These are phyloP conservation scores for Ochromonas danica DNA, from an alignment of 108 stramenopile species.

Conservation along the genomic window DNA sequence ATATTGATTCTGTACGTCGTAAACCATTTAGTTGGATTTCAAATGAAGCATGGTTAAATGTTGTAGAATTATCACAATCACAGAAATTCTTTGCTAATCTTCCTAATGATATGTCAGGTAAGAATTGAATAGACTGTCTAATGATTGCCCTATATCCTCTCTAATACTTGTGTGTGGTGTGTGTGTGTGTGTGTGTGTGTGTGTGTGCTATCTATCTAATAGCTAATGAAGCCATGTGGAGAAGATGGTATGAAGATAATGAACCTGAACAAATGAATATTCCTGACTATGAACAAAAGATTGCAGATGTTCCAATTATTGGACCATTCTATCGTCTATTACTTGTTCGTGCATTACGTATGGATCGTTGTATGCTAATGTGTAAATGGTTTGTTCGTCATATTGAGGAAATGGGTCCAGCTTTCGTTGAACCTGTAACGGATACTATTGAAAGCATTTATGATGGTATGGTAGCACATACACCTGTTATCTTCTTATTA, in stretches of 20 bases:
- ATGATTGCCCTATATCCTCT: too few relatives aligned
- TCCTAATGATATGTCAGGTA: conserved; percentile 69
- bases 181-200: conserved; percentile 25
- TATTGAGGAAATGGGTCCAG: conserved; percentile 74
- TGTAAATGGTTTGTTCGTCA: conserved; percentile 75
- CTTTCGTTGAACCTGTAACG: conserved; percentile 81
- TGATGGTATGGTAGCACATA: conserved; percentile 68
- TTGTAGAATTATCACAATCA: conserved; percentile 67
- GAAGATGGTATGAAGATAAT: conserved; percentile 80
- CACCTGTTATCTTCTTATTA: conserved; percentile 82
- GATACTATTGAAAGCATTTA: conserved; percentile 83
- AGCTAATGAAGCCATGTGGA: conserved; percentile 74
- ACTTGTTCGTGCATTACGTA: conserved; percentile 73
- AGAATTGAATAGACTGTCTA: too few relatives aligned
- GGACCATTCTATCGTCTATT: conserved; percentile 77
- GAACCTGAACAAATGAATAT: conserved; percentile 73
- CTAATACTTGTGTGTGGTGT: too few relatives aligned
- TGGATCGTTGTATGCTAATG: conserved; percentile 79
- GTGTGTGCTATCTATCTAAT: too few relatives aligned
- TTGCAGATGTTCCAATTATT: conserved; percentile 63
- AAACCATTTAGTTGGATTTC: conserved; percentile 82
- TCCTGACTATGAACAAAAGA: conserved; percentile 78
- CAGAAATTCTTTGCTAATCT: conserved; percentile 73
- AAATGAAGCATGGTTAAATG: conserved; percentile 79
- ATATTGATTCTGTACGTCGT: conserved; percentile 61